Percentiles rank a stretch among this genome's conserved stretches.
Evolutionary conservation across 139 green algal species (phyloP).

Genomic region (Trebouxia sp.): DNA sequence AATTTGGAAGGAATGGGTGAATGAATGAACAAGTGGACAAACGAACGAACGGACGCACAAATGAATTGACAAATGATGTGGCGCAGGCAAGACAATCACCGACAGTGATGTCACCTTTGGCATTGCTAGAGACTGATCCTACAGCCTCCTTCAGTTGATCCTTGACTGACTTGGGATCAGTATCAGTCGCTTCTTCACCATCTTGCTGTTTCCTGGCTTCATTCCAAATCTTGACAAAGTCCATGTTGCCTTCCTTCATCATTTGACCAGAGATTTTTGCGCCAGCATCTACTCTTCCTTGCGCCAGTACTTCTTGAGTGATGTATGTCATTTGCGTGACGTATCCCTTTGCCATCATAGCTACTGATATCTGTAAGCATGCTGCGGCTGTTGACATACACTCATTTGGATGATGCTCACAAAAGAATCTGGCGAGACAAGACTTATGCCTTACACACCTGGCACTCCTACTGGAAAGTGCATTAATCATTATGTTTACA

Average conservation of each 20-base stretch:
- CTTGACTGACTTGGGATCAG: conserved; percentile 1
- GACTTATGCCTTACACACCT: no score
- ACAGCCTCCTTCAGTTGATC: conserved; percentile 16
- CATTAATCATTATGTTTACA: no score
- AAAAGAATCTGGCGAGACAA: no score
- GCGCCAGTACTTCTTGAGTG: background rate
- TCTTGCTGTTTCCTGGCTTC: conserved; percentile 9
- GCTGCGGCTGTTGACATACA: no score
- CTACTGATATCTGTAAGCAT: conserved; percentile 1
- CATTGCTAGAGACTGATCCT: background rate
- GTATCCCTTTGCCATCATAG: conserved; percentile 18
- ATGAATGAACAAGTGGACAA: no score
- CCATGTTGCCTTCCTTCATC: conserved; percentile 2
- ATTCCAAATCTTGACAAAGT: conserved; percentile 18
- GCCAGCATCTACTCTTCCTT: conserved; percentile 5
- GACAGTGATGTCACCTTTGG: background rate
- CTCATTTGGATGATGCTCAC: no score
- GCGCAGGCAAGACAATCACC: background rate
- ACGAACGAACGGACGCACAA: no score
- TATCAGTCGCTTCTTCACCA: background rate
- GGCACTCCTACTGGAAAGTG: no score
- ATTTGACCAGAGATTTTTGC: conserved; percentile 11
- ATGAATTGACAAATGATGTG: no score
- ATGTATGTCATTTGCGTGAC: conserved; percentile 2
- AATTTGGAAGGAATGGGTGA: no score